A percentile compares a stretch with the other conserved stretches of the same genome.
These are phyloP conservation scores for Pseudogymnoascus sp. DNA, from an alignment of 2,329 filamentous ascomycete species.

Conservation along the genomic window DNA sequence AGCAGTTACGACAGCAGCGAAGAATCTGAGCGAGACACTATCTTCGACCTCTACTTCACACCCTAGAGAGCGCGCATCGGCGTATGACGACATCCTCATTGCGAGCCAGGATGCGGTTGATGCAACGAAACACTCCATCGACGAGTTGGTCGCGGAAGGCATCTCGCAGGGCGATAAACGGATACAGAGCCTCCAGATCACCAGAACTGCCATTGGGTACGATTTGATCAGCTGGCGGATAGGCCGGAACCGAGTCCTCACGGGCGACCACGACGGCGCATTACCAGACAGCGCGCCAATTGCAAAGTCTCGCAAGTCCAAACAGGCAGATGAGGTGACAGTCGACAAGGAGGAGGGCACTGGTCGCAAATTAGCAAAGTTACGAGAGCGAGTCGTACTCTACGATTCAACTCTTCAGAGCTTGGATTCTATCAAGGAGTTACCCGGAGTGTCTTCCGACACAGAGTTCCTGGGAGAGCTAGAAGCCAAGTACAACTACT, in stretches of 20 bases:
- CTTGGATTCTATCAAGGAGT: constrained; percentile 79
- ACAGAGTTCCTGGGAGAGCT: constrained; percentile 67
- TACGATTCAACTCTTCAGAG: constrained; percentile 91
- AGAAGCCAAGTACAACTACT: constrained; percentile 73
- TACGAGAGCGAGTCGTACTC: constrained; percentile 80
- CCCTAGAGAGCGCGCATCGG: constrained; percentile 66
- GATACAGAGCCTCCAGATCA: constrained; percentile 90
- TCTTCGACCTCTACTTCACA: constrained; percentile 37
- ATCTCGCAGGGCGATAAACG: constrained; percentile 74
- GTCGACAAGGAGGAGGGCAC: constrained; percentile 55
- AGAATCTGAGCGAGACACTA: constrained; percentile 42
- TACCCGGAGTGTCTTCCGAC: constrained; percentile 85
- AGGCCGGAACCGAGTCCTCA: constrained; percentile 82
- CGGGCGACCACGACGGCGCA: constrained; percentile 74
- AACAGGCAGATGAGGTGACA: constrained; percentile 45
- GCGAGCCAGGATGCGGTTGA: constrained; percentile 91
- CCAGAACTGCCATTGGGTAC: constrained; percentile 88
- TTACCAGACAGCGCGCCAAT: constrained; percentile 42
- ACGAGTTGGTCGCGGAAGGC: constrained; percentile 78
- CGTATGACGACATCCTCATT: constrained; percentile 85
- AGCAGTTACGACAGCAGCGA: constrained; percentile 52
- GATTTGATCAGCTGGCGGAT: constrained; percentile 92
- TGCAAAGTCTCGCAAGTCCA: constrained; percentile 40
- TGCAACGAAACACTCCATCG: constrained; percentile 85
- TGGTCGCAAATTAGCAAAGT: constrained; percentile 67